Percentiles rank a stretch among this genome's conserved stretches.
Evolutionary conservation across 345 rosid genomes (phyloP).

Genomic region (Firmiana major): DNA sequence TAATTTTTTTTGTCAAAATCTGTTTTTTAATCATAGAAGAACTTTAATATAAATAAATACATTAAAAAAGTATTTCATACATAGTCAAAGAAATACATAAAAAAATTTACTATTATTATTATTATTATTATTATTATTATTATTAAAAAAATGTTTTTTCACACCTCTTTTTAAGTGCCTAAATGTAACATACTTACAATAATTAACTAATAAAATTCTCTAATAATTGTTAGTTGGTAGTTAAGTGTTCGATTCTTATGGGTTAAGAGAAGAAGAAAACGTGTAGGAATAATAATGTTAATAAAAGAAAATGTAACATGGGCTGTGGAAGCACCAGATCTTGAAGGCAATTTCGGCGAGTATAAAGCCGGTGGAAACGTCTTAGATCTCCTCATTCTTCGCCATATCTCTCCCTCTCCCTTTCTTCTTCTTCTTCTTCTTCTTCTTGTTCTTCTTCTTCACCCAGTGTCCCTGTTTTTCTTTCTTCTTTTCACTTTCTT

Average conservation of each 20-base stretch:
- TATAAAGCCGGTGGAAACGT: not conserved
- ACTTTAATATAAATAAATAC: no score
- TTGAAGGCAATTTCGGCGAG: not conserved
- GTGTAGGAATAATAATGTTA: not conserved
- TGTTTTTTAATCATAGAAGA: no score
- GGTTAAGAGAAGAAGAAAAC: not conserved
- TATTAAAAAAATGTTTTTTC: no score
- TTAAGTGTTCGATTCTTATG: not conserved
- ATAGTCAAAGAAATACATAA: no score
- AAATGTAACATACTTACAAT: not conserved
- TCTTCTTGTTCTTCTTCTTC: not conserved
- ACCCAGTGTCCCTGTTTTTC: not conserved
- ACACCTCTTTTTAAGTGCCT: no score
- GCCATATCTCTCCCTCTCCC: slow-evolving; percentile 4
- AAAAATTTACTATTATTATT: no score
- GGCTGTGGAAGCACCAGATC: not conserved
- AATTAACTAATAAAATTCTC: not conserved
- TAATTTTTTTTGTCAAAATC: no score
- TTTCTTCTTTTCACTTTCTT: not conserved
- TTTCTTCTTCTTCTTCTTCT: not conserved
- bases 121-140: no score
- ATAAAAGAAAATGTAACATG: not conserved
- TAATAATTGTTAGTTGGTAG: not conserved
- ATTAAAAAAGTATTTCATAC: no score
- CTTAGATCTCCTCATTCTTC: slow-evolving; percentile 16